A percentile compares a stretch with the other conserved stretches of the same genome.
These are phyloP conservation scores for Zygosaccharomyces sapae DNA, from an alignment of 1,139 yeast species.

Conservation along the genomic window DNA sequence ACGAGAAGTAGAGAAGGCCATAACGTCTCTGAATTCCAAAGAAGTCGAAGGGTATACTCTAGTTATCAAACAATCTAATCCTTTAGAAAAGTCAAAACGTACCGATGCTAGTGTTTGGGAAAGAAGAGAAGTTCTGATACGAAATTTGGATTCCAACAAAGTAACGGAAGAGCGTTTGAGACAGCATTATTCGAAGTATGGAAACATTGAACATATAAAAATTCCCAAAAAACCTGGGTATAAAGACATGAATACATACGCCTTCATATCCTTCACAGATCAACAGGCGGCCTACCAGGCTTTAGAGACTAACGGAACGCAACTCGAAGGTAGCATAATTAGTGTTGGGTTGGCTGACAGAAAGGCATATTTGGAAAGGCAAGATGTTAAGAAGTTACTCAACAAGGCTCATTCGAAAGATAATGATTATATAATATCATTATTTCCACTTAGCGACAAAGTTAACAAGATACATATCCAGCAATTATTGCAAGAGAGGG, in stretches of 20 bases:
- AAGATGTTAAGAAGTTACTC: constrained; percentile 32
- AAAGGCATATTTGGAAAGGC: constrained; percentile 36
- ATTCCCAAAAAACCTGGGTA: constrained; percentile 43
- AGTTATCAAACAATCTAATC: constrained; percentile 58
- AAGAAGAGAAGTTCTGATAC: constrained; percentile 52
- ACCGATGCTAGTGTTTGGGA: constrained; percentile 45
- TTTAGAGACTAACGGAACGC: constrained; percentile 38
- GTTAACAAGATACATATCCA: constrained; percentile 44
- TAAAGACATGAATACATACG: constrained; percentile 43
- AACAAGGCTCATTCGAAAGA: constrained; percentile 25
- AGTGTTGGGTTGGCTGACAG: constrained; percentile 43
- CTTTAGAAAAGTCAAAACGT: constrained; percentile 40
- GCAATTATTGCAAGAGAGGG: constrained; percentile 38
- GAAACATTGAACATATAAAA: constrained; percentile 47
- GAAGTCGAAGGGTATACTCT: constrained; percentile 38
- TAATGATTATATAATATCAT: constrained; percentile 41
- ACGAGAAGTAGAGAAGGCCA: constrained; percentile 49
- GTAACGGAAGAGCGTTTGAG: constrained; percentile 34
- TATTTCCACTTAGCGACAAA: constrained; percentile 47
- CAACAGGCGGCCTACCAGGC: constrained; percentile 44
- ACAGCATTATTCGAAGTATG: constrained; percentile 41
- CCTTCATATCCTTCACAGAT: constrained; percentile 47
- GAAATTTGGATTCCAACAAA: constrained; percentile 47
- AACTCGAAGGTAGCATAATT: constrained; percentile 43
- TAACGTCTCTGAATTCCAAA: constrained; percentile 42